phyloP scores from a whole-genome alignment of 768 basidiomycete species.

The Tephrocybe sp. region DNA sequence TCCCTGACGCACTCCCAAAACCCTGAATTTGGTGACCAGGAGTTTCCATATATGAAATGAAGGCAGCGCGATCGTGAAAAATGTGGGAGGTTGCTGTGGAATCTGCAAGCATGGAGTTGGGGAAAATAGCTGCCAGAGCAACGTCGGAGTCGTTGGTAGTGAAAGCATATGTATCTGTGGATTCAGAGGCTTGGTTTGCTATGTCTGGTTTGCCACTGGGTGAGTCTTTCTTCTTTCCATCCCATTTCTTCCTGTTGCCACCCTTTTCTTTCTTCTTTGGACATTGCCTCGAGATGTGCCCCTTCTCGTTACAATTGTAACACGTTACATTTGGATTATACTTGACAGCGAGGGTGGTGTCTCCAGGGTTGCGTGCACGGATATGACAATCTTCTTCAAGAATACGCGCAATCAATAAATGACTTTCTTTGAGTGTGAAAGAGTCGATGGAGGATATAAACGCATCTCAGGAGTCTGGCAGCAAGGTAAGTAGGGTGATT shows the following conservation, averaged over 20 bases:
- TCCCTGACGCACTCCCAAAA: slow-evolving; percentile 1
- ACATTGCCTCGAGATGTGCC: no score
- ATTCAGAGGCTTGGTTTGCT: slow-evolving; percentile 4
- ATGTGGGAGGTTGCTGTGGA: no score
- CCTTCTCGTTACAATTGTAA: no score
- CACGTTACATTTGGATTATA: slow-evolving; percentile 13
- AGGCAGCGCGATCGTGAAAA: not conserved
- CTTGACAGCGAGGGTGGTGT: slow-evolving; percentile 17
- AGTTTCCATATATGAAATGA: slow-evolving; percentile 1
- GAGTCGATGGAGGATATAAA: no score
- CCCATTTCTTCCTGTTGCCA: not conserved
- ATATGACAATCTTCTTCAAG: slow-evolving; percentile 20
- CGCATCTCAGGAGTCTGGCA: no score
- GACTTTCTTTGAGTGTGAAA: no score
- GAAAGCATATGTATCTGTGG: slow-evolving; percentile 5
- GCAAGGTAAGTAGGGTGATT: no score
- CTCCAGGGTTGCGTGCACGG: slow-evolving; percentile 1
- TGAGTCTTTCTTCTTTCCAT: slow-evolving; percentile 5
- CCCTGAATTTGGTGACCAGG: slow-evolving; percentile 7
- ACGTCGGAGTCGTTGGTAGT: not conserved
- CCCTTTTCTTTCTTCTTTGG: no score
- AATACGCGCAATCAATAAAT: slow-evolving; percentile 21
- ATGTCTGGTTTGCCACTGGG: slow-evolving; percentile 1
- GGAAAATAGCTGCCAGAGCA: not conserved
- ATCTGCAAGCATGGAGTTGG: slow-evolving; percentile 4